These are phyloP conservation scores for Trichoderma cornu-damae DNA, from an alignment of 2,329 filamentous ascomycete species.

Conservation along the genomic window DNA sequence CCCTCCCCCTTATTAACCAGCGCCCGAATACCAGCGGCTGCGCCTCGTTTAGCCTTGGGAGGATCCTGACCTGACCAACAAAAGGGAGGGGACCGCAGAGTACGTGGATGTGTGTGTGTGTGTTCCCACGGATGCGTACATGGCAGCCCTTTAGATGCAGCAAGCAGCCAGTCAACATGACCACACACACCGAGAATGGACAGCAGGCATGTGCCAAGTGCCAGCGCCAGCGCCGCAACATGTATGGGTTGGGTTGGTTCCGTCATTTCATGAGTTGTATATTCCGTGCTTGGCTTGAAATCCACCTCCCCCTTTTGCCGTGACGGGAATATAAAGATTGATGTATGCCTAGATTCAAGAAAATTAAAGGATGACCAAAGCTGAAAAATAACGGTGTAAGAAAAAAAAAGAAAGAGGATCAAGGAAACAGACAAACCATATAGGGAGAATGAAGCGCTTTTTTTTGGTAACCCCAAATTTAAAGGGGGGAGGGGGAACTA, in stretches of 20 bases:
- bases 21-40: background rate
- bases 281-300: constrained; percentile 12
- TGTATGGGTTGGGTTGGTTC: background rate
- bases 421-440: background rate
- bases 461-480: no score
- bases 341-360: constrained; percentile 13
- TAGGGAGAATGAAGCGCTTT: no score
- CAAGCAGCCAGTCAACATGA: background rate
- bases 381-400: background rate
- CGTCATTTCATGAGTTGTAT: constrained; percentile 7
- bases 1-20: no score
- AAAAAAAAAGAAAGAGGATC: background rate
- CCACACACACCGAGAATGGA: constrained; percentile 8
- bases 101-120: no score
- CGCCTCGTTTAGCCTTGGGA: background rate
- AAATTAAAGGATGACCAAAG: background rate
- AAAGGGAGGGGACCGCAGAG: no score
- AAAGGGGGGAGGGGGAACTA: no score
- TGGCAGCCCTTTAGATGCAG: background rate
- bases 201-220: background rate
- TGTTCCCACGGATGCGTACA: background rate
- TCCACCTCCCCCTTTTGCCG: background rate
- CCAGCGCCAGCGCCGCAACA: background rate
- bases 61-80: background rate
- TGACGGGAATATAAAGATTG: constrained; percentile 2